Conservation (phyloP, 108 stramenopile genomes). For the Hondaea fermentalgiana region DNA sequence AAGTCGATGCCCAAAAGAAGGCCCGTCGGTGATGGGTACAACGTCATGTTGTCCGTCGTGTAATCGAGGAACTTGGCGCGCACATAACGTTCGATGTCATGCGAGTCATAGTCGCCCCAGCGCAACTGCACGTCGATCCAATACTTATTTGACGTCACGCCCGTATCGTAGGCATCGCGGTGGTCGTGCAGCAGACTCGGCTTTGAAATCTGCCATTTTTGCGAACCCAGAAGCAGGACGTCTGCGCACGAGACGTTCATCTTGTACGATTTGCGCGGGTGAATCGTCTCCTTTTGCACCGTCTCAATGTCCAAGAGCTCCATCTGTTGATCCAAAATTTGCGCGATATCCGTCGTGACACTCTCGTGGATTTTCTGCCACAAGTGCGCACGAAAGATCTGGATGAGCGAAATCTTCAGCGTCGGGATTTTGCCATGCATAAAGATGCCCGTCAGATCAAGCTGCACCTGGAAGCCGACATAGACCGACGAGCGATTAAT, state of each 20-base stretch:
- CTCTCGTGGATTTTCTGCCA: constrained; percentile 99
- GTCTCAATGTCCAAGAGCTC: constrained; percentile 95
- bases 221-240: constrained; percentile 91
- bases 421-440: constrained; percentile 99
- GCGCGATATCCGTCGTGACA: constrained; percentile 95
- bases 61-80: constrained; percentile 98
- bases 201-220: constrained; percentile 97
- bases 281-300: constrained; percentile 99
- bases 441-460: constrained; percentile 98
- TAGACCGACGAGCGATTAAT: constrained; percentile 99
- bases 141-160: constrained; percentile 85
- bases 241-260: constrained; percentile 99
- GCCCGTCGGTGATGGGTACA: constrained; percentile 96
- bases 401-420: constrained; percentile 71
- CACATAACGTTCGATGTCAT: constrained; percentile 94
- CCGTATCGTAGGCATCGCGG: constrained; percentile 85
- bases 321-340: constrained; percentile 95
- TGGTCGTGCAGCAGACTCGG: constrained; percentile 93
- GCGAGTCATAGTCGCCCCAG: constrained; percentile 99
- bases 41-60: constrained; percentile 99
- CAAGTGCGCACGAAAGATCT: constrained; percentile 81
- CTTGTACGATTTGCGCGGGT: constrained; percentile 97
- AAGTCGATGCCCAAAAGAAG: constrained; percentile 88
- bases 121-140: constrained; percentile 97
- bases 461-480: constrained; percentile 98